Evolutionary conservation across 2,329 filamentous ascomycete genomes (phyloP), one percentile per base, ranked within the genome.

Genomic region (Fonsecaea nubica): DNA sequence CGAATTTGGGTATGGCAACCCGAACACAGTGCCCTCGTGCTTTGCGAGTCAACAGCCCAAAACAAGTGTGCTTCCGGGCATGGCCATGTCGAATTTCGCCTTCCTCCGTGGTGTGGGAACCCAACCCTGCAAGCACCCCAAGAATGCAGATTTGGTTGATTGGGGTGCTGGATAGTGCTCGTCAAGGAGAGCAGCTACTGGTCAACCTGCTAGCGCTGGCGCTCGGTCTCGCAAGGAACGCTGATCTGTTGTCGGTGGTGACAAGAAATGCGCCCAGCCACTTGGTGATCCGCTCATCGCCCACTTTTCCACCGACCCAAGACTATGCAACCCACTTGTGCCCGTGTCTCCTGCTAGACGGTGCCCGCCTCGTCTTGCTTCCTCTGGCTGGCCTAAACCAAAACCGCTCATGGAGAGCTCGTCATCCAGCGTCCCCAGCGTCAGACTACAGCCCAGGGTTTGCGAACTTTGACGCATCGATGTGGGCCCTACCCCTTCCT

Each of bases 231-330:
- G 65, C 66, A 65, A 72, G 71, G 70, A 72, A 71, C 67, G 69
- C 65, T 72, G 70, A 61, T 61, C 58, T 25, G 48, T 61, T 18
- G 71, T 72, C 67, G 56, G 52, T 68, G 57, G 71, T 73, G 71
- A 72, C 66, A 35, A 72, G 66, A 73, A 71, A 68, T 73, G 70
- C 71, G 69, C 71, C 70, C 70, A 72, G 69, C 68, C 71, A 72
- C 67, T 54, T 35, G 64, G 66, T 67, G 71, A 69, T 70, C 71
- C 65, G 65, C 36, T 62, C 65, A 55, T 61, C 58, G 54, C 57
- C 45, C 53, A 60, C 58, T 64, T 63, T 63, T 65, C 56, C 65
- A 58, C 60, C 57, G 21, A 50, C 62, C 65, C 66, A 62, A 67
- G 54, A 64, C 59, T 59, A 65, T 70, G 64, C 70, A 62, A 69